A percentile compares a stretch with the other conserved stretches of the same genome.
Conservation (phyloP, 768 basidiomycete genomes). For the Multifurca ochricompacta region DNA sequence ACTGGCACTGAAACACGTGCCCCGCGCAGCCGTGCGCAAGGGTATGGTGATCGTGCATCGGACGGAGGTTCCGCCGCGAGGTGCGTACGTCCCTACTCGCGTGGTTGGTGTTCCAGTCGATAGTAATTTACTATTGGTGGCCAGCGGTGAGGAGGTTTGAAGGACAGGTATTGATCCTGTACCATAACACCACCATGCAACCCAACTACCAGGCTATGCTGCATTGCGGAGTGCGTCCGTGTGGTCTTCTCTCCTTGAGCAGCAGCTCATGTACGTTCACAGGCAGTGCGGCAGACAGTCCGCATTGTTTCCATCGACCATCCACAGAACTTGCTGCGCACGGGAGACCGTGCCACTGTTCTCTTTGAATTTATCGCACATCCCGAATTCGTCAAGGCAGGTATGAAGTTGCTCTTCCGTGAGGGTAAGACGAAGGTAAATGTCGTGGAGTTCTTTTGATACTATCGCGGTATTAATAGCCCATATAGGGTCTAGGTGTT, state of each 20-base stretch:
- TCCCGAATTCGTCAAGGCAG: constrained; percentile 87
- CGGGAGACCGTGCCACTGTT: constrained; percentile 93
- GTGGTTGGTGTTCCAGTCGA: neutral
- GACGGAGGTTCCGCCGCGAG: constrained; percentile 69
- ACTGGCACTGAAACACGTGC: constrained; percentile 84
- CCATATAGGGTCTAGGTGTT: constrained; percentile 61
- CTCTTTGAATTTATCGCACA: constrained; percentile 90
- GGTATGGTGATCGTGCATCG: constrained; percentile 90
- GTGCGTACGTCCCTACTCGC: constrained; percentile 31
- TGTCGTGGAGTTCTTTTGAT: neutral
- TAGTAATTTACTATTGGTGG: neutral
- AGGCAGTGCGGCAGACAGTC: constrained; percentile 90
- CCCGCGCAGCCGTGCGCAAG: constrained; percentile 75
- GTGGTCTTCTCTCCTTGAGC: neutral
- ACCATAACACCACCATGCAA: constrained; percentile 91
- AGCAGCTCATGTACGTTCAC: constrained; percentile 13
- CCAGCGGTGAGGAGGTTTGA: constrained; percentile 80
- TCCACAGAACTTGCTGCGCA: constrained; percentile 80
- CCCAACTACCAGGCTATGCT: constrained; percentile 94
- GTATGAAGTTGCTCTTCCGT: constrained; percentile 87
- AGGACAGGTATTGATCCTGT: constrained; percentile 88
- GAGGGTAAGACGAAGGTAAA: constrained; percentile 92
- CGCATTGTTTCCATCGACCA: constrained; percentile 87
- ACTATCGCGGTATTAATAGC: neutral
- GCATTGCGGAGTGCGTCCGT: constrained; percentile 70